Evolutionary conservation across 345 rosid genomes (phyloP).

Genomic region (Eucalyptus globulus): DNA sequence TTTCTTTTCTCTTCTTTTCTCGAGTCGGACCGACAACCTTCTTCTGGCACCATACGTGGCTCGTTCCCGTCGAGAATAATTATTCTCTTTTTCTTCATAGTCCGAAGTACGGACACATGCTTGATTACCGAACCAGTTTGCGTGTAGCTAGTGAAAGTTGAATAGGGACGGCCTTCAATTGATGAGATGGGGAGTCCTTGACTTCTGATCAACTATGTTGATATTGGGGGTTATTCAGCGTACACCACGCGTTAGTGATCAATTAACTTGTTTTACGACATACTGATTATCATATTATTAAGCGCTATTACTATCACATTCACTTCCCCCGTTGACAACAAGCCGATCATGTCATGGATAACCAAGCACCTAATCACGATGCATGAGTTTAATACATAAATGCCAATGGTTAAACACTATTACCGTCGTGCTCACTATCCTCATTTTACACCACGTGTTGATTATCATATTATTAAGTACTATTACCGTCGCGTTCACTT

Average conservation of each 20-base stretch:
- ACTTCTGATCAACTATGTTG: not conserved
- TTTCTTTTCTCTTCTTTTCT: not conserved
- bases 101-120: not conserved
- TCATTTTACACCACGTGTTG: not conserved
- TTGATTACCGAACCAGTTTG: not conserved
- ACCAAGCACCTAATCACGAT: not conserved
- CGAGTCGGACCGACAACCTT: not conserved
- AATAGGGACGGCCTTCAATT: not conserved
- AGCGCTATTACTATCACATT: not conserved
- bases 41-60: not conserved
- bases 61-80: not conserved
- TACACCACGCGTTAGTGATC: not conserved
- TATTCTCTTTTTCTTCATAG: not conserved
- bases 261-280: not conserved
- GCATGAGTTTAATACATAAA: not conserved
- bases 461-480: not conserved
- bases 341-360: not conserved
- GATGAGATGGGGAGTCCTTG: not conserved
- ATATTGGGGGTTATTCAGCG: not conserved
- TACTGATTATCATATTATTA: not conserved
- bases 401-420: not conserved
- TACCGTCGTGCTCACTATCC: fast-evolving
- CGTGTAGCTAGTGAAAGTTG: not conserved
- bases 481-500: not conserved
- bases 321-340: not conserved